Evolutionary conservation across 108 stramenopile genomes (phyloP).

Genomic region (Conticribra weissflogii): DNA sequence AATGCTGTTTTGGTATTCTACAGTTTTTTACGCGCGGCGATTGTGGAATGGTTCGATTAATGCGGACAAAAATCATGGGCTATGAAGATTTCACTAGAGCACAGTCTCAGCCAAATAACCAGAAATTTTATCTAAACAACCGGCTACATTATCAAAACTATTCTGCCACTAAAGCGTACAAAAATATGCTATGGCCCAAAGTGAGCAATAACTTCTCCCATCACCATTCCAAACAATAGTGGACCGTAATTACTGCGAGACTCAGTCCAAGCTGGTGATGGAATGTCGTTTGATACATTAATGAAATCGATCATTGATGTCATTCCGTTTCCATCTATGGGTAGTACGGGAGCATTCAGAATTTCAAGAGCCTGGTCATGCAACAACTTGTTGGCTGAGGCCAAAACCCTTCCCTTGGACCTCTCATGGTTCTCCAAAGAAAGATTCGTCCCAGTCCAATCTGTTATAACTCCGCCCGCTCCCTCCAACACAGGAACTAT

Average conservation of each 20-base stretch:
- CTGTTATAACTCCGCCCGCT: slow-evolving; percentile 57
- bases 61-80: no score
- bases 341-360: slow-evolving; percentile 35
- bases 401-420: slow-evolving; percentile 57
- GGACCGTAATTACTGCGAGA: slow-evolving; percentile 4
- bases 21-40: no score
- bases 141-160: background rate
- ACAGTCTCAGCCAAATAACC: no score
- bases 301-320: background rate
- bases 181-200: slow-evolving; percentile 9
- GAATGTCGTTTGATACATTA: background rate
- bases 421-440: slow-evolving; percentile 45
- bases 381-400: slow-evolving; percentile 46
- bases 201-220: slow-evolving; percentile 25
- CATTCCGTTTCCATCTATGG: slow-evolving; percentile 33
- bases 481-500: slow-evolving; percentile 59
- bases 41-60: no score
- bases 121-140: no score
- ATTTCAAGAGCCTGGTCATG: slow-evolving; percentile 44
- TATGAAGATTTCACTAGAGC: no score
- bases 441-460: slow-evolving; percentile 54
- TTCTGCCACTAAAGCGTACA: background rate
- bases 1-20: no score
- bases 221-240: slow-evolving; percentile 18
- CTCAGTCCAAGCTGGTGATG: background rate